These are phyloP conservation scores for Croton setiger DNA, from an alignment of 441 rosid genomes.

Conservation along the genomic window DNA sequence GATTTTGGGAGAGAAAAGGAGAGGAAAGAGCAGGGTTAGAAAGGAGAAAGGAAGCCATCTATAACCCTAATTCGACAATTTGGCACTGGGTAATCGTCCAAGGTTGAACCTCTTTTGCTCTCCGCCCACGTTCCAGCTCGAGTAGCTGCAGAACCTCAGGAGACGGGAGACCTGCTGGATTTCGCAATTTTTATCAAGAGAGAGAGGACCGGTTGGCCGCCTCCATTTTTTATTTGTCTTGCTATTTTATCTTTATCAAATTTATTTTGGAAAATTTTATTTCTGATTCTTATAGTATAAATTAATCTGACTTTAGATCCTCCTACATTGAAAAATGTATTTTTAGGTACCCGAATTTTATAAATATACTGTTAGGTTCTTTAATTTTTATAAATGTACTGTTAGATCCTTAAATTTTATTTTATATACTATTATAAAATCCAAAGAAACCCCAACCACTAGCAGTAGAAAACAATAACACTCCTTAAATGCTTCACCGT, in stretches of 20 bases:
- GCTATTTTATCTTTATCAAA: background rate
- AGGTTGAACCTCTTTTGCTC: background rate
- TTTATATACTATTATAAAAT: too few relatives aligned
- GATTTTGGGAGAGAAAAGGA: slow-evolving; percentile 16
- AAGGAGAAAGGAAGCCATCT: slow-evolving; percentile 24
- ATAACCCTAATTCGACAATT: background rate
- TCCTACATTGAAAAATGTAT: too few relatives aligned
- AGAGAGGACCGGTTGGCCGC: background rate
- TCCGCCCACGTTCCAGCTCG: background rate
- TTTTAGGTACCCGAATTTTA: too few relatives aligned
- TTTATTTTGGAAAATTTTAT: background rate
- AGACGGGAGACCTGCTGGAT: background rate
- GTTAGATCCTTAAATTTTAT: too few relatives aligned
- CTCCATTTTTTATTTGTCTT: background rate
- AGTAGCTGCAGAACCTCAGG: background rate
- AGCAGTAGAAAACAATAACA: too few relatives aligned
- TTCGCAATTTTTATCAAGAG: background rate
- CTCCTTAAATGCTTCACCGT: too few relatives aligned
- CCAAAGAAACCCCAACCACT: too few relatives aligned
- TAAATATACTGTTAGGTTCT: too few relatives aligned
- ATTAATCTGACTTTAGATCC: too few relatives aligned
- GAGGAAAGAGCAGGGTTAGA: slow-evolving; percentile 27
- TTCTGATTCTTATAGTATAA: too few relatives aligned
- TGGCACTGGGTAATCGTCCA: background rate
- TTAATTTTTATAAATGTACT: too few relatives aligned